A percentile compares a stretch with the other conserved stretches of the same genome.
phyloP scores from a whole-genome alignment of 768 basidiomycete species.

The Macrolepiota dolichaula region DNA sequence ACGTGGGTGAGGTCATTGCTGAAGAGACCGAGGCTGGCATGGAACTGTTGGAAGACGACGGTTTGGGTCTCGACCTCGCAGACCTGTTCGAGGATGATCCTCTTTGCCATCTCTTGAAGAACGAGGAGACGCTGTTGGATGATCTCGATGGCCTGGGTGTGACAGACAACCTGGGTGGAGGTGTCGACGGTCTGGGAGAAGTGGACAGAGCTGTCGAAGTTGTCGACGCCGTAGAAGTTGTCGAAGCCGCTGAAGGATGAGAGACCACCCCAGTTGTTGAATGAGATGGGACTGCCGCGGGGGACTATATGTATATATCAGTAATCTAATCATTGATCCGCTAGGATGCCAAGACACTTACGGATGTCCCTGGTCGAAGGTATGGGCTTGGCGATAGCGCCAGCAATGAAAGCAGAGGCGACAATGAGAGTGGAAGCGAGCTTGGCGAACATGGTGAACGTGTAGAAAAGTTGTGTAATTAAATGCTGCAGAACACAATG shows the following conservation, averaged over 20 bases:
- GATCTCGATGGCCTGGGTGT: slow-evolving; percentile 26
- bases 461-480: background rate
- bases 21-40: slow-evolving; percentile 36
- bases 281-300: slow-evolving; percentile 18
- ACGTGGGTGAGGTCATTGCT: slow-evolving; percentile 36
- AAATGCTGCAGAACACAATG: background rate
- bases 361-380: slow-evolving; percentile 1
- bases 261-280: slow-evolving; percentile 33
- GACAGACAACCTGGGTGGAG: slow-evolving; percentile 27
- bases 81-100: slow-evolving; percentile 28
- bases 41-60: slow-evolving; percentile 40
- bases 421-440: slow-evolving; percentile 17
- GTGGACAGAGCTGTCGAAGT: slow-evolving; percentile 29
- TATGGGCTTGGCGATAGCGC: slow-evolving; percentile 16
- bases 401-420: slow-evolving; percentile 18
- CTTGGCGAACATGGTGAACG: slow-evolving; percentile 21
- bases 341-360: background rate
- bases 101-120: slow-evolving; percentile 35
- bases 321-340: background rate
- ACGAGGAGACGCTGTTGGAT: slow-evolving; percentile 22
- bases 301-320: background rate
- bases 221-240: slow-evolving; percentile 33
- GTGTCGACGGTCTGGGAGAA: slow-evolving; percentile 32
- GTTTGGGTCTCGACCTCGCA: slow-evolving; percentile 36
- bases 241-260: slow-evolving; percentile 29